Base-by-base conservation (phyloP, 345 rosid genomes). In the Sisymbrium irio region DNA sequence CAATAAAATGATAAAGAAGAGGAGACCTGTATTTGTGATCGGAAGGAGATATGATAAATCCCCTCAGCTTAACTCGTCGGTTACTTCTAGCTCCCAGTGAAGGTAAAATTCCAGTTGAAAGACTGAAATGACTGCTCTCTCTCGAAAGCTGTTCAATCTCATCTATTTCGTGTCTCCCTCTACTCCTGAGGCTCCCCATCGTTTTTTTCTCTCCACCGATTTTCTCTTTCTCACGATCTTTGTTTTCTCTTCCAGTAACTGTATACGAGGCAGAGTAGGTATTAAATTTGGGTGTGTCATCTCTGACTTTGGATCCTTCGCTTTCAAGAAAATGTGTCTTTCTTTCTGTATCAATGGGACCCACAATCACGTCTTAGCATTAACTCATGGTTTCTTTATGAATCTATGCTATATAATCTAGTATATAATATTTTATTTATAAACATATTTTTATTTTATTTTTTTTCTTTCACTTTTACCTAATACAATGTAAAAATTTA, bases 81-180 rank as follows among this genome's bases (percentile, higher is more conserved):
- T 81, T 84, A 73, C 97, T 92, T 75, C 93, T 83, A 5, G 97
- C 97, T 1, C 99, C 99, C 1, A 95, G 97, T 7, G 98, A 81
- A 40, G 99, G 99, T 65, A 95, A 82, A 40, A 95, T 82, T 6
- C 90, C 96, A 30, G 92, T 90, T 0, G 97, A 70, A 42, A 95
- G 89, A 78, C 97, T 95, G 73, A 90, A 92, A 41, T 87, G 93
- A 71, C 99, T 95, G 2, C 92, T 89, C 9, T 88, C 92, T 75
- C 92, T 78, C 0, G 99, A 95, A 9, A 92, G 46, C 79, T 86
- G 95, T 72, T 95, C 96, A 1, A 87, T 42, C 84, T 88, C 92
- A 25, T 90, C 91, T 49, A 83, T 85, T 7, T 90, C 85, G 19
- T 87, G 79, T 4, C 89, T 88, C n/a, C 87, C 85, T 62, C 77